Percentiles rank a stretch among this genome's conserved stretches.
phyloP scores from a whole-genome alignment of 371 early-diverging fungal species.

The Blastocladiella emersonii region DNA sequence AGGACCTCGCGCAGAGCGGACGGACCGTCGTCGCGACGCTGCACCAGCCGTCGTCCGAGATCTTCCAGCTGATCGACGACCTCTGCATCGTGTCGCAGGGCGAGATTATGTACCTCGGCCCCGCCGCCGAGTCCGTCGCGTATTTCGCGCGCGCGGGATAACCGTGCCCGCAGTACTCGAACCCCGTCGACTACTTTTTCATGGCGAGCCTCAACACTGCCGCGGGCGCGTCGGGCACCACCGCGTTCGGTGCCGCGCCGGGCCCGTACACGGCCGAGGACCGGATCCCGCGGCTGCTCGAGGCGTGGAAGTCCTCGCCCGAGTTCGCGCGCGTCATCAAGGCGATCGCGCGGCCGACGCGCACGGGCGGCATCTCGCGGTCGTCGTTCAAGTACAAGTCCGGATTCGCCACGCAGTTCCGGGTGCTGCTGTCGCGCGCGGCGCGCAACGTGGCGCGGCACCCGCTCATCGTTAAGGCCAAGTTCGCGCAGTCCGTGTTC shows the following conservation, averaged over 20 bases:
- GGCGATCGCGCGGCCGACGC: not conserved
- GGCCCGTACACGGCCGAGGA: not conserved
- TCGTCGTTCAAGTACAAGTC: not conserved
- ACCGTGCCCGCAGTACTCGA: constrained; percentile 41
- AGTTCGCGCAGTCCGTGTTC: constrained; percentile 18
- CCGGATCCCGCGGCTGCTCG: not conserved
- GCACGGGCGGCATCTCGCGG: not conserved
- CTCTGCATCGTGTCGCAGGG: constrained; percentile 43
- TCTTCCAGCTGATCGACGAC: constrained; percentile 44
- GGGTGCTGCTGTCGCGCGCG: constrained; percentile 16
- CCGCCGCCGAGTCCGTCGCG: constrained; percentile 21
- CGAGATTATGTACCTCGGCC: constrained; percentile 38
- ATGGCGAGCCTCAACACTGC: not conserved
- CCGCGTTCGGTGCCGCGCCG: too few species aligned
- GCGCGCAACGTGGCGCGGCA: constrained; percentile 20
- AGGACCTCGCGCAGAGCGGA: constrained; percentile 33
- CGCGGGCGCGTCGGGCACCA: not conserved
- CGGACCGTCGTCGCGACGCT: constrained; percentile 52
- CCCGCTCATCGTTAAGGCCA: constrained; percentile 17
- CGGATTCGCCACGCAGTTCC: not conserved
- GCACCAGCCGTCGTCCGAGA: constrained; percentile 48
- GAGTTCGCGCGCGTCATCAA: not conserved
- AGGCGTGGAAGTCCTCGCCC: not conserved
- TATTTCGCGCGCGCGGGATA: constrained; percentile 35
- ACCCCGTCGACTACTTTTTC: constrained; percentile 53